These are phyloP conservation scores for Candida peoriensis DNA, from an alignment of 805 yeast genomes.

Conservation along the genomic window DNA sequence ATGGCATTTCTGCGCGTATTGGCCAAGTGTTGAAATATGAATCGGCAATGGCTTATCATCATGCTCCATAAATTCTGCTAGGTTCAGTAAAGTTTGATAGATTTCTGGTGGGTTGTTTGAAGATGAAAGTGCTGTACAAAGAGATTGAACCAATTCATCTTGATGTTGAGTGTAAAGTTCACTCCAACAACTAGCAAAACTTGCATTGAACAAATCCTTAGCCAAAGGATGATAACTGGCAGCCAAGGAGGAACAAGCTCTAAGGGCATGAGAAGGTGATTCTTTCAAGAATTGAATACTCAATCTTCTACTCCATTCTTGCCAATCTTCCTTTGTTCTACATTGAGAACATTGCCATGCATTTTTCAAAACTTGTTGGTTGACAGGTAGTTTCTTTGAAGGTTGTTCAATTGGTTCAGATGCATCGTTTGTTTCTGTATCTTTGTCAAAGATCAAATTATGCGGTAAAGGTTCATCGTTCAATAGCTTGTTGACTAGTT, in stretches of 20 bases:
- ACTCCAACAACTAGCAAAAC: constrained; percentile 94
- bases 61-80: constrained; percentile 97
- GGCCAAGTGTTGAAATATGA: constrained; percentile 83
- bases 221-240: constrained; percentile 85
- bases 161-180: constrained; percentile 85
- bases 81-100: constrained; percentile 78
- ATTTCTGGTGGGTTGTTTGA: constrained; percentile 95
- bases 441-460: constrained; percentile 63
- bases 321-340: constrained; percentile 94
- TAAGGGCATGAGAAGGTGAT: constrained; percentile 88
- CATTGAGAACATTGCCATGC: constrained; percentile 93
- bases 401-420: constrained; percentile 57
- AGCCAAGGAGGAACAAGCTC: constrained; percentile 90
- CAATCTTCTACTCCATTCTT: constrained; percentile 89
- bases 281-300: constrained; percentile 83
- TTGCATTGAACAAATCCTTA: constrained; percentile 84
- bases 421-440: constrained; percentile 32
- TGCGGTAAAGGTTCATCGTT: constrained; percentile 86
- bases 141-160: constrained; percentile 79
- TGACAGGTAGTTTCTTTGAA: constrained; percentile 68
- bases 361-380: constrained; percentile 57
- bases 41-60: constrained; percentile 93
- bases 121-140: constrained; percentile 83
- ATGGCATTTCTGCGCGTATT: constrained; percentile 91
- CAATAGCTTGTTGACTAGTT: constrained; percentile 67